Evolutionary conservation across 352 stramenopile genomes (phyloP), one percentile per base, ranked within the genome.

Genomic region (Phytophthora litchii): DNA sequence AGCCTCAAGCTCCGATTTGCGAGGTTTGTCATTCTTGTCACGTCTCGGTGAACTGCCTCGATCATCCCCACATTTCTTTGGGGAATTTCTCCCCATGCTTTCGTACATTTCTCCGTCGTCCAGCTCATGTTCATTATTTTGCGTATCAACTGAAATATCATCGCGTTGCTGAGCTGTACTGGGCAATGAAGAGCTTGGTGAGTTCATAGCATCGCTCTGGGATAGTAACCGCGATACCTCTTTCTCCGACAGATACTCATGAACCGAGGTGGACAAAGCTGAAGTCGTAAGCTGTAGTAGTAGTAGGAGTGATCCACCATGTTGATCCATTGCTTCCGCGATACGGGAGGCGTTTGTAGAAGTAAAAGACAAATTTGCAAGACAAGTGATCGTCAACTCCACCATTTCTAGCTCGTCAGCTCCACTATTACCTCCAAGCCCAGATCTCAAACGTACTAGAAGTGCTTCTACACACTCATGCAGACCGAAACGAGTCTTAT

Each of bases 401-500:
- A 92, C 71, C 32, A 89, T 71, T 9, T 80, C 46, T 38, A 92
- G 60, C 48, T 93, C 84, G 23, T 90, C 72, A 0, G 70, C 79
- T n/a, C 61, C 67, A 35, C 57, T 67, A 6, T 25, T 42, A 12
- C 51, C 58, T n/a, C 32, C 25, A 7, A 72, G 51, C 9, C 51
- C 57, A 21, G 64, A 16, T 38, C 78, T 49, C 2, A 93, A 36
- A 17, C 74, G 82, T 7, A 21, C 29, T 13, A 91, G 45, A 21
- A 93, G 58, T 6, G 78, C 78, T 23, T 77, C 64, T 10, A 91
- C 54, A 35, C 82, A 87, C 36, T 85, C 75, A 8, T 62, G 58
- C 7, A 88, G 67, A 0, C 82, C 81, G 21, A 91, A 93, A 9
- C 80, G 80, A 4, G 87, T 58, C 53, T 91, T 91, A 62, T 91